Base-by-base conservation (phyloP, 1,284 basidiomycete species). In the Phlebopus sp. region DNA sequence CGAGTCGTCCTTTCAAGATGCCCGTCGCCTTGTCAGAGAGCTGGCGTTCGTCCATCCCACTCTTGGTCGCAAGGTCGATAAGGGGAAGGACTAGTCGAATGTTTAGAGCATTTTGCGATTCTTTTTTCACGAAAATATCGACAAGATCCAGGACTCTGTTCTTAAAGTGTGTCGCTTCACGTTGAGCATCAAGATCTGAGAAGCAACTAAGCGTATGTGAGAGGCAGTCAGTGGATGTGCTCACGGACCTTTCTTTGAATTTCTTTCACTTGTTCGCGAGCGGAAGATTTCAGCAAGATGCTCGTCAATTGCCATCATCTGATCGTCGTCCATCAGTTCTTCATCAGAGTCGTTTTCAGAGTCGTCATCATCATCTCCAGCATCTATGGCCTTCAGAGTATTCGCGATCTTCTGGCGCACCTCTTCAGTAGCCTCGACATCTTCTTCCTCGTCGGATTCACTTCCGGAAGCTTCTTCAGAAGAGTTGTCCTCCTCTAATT, bases 221-320 rank as follows among this genome's bases (percentile, higher is more conserved):
- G 14, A 15, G 23, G 29, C 10, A 30, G 42, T 8, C 32, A 44
- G 18, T 41, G 36, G 44, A 32, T 39, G 8, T 11, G 27, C 27
- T 36, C 21, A 67, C 73, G 52, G 47, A 85, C 88, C 79, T 76
- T 84, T 86, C 44, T 74, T 74, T 35, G 73, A 72, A 58, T 79
- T 85, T 60, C 78, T 82, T 50, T 79, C 81, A 43, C 74, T 75
- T n/a, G 76, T 69, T 48, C 83, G 82, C 39, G 80, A 74, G 54
- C 81, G 81, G 81, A 99, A 97, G 32, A 95, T 87, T 49, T 88
- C 83, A 5, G 92, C 91, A 5, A 99, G 81, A 62, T 97, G 91
- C 52, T 92, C 90, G 63, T 99, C 96, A 37, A 98, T 81, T 41
- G 89, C 87, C 76, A 97, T 84, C 96, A 98, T 99, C 71, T 97